These are phyloP conservation scores for Sarocladiaceae sp. DNA, from an alignment of 2,329 filamentous ascomycete species.

Conservation along the genomic window DNA sequence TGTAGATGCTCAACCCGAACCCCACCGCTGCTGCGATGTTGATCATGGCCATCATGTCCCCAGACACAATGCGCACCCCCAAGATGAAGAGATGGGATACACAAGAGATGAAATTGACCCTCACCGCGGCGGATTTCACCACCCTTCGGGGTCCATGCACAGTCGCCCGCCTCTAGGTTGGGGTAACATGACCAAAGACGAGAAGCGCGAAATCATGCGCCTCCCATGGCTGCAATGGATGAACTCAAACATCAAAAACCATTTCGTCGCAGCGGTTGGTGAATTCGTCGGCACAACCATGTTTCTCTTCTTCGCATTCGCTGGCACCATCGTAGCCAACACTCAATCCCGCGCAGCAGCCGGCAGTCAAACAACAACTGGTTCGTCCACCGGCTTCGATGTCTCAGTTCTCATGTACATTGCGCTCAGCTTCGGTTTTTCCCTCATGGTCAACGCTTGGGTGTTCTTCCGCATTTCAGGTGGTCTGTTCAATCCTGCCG, in stretches of 20 bases:
- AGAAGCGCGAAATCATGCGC: slow-evolving; percentile 38
- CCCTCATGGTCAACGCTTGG: slow-evolving; percentile 43
- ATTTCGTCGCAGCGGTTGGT: slow-evolving; percentile 31
- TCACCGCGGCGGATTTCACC: slow-evolving; percentile 11
- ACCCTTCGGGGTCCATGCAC: slow-evolving; percentile 16
- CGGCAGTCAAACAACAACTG: slow-evolving; percentile 33
- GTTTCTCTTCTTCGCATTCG: slow-evolving; percentile 40
- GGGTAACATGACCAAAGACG: slow-evolving; percentile 31
- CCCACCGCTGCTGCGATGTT: background rate
- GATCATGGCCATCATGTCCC: background rate
- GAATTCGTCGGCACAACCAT: slow-evolving; percentile 38
- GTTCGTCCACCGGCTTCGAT: slow-evolving; percentile 38
- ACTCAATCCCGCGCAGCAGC: slow-evolving; percentile 26
- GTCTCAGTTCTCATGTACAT: slow-evolving; percentile 38
- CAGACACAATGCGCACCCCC: background rate
- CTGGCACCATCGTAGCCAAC: slow-evolving; percentile 35
- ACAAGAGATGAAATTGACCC: background rate
- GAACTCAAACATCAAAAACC: slow-evolving; percentile 42
- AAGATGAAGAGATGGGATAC: background rate
- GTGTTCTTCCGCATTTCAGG: slow-evolving; percentile 42
- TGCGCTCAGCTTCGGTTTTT: slow-evolving; percentile 36
- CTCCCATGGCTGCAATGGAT: slow-evolving; percentile 42
- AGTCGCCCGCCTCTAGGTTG: slow-evolving; percentile 26
- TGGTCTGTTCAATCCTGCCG: slow-evolving; percentile 32
- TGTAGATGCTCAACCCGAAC: background rate